Conservation (phyloP, 345 rosid genomes). For the Geranium brycei region DNA sequence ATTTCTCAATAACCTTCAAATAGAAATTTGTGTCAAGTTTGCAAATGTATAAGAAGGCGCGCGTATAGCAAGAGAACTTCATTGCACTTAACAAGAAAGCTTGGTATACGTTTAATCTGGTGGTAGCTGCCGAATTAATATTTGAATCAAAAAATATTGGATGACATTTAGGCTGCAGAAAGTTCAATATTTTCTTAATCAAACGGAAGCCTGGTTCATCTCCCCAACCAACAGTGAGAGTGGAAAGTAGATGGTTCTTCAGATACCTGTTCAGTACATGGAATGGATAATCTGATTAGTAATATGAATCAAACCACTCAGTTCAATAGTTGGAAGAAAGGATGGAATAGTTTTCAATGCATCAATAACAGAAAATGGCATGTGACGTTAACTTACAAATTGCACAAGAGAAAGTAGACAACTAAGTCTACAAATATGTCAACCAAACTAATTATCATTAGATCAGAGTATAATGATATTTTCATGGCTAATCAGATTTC, state of each 20-base stretch:
- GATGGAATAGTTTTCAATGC: too few species aligned
- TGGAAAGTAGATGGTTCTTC: constrained; percentile 44
- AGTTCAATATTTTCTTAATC: constrained; percentile 32
- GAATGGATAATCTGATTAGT: too few species aligned
- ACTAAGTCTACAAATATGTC: too few species aligned
- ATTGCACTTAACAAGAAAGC: constrained; percentile 63
- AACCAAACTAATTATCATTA: too few species aligned
- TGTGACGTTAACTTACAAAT: too few species aligned
- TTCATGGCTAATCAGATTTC: too few species aligned
- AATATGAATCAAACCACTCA: too few species aligned
- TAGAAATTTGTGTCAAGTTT: constrained; percentile 21
- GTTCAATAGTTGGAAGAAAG: too few species aligned
- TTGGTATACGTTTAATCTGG: constrained; percentile 74
- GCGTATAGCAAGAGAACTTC: constrained; percentile 63
- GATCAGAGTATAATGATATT: too few species aligned
- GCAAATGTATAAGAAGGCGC: constrained; percentile 43
- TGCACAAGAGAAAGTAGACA: too few species aligned
- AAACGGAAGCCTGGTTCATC: constrained; percentile 34
- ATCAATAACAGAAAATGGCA: too few species aligned
- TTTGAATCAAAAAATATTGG: constrained; percentile 66
- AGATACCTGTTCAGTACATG: constrained; percentile 40
- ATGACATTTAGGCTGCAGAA: constrained; percentile 66
- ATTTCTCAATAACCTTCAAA: constrained; percentile 28
- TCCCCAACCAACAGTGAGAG: constrained; percentile 53
- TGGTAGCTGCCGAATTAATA: constrained; percentile 52